These are phyloP conservation scores for Hericium alpestre DNA, from an alignment of 768 basidiomycete genomes.

Conservation along the genomic window DNA sequence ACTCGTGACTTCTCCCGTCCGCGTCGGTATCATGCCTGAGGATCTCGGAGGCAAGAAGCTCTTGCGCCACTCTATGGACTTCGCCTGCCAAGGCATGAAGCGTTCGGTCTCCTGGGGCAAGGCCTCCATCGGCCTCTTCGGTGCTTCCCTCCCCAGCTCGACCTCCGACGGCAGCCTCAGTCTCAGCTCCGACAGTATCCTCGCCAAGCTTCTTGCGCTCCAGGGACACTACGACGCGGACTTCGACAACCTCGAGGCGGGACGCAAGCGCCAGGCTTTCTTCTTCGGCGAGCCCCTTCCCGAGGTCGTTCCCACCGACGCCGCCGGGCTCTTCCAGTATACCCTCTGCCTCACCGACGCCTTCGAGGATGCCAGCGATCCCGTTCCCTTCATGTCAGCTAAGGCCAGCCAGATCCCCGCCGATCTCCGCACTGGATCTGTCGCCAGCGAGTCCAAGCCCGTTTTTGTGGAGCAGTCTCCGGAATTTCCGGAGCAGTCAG, in stretches of 20 bases:
- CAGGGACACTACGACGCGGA: neutral
- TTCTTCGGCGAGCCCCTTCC: neutral
- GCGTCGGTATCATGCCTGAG: neutral
- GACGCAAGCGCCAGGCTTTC: neutral
- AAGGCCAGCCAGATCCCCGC: too few species aligned
- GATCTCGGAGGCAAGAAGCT: neutral
- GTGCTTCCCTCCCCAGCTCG: neutral
- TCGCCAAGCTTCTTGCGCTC: neutral
- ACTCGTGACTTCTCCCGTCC: constrained; percentile 5
- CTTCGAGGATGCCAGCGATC: neutral
- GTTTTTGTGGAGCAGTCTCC: too few species aligned
- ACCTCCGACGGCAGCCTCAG: neutral
- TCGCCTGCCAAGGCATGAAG: neutral
- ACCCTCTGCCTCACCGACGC: neutral
- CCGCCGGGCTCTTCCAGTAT: neutral
- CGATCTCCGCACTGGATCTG: too few species aligned
- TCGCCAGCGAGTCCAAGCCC: too few species aligned
- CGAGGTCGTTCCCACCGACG: neutral
- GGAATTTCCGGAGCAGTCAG: too few species aligned
- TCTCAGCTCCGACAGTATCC: neutral
- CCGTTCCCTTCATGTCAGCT: neutral
- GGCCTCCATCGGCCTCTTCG: neutral
- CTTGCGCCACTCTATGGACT: neutral
- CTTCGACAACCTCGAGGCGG: neutral
- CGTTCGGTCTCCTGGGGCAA: neutral